Evolutionary conservation across 1,284 basidiomycete genomes (phyloP).

Genomic region (Ustilago bromivora): DNA sequence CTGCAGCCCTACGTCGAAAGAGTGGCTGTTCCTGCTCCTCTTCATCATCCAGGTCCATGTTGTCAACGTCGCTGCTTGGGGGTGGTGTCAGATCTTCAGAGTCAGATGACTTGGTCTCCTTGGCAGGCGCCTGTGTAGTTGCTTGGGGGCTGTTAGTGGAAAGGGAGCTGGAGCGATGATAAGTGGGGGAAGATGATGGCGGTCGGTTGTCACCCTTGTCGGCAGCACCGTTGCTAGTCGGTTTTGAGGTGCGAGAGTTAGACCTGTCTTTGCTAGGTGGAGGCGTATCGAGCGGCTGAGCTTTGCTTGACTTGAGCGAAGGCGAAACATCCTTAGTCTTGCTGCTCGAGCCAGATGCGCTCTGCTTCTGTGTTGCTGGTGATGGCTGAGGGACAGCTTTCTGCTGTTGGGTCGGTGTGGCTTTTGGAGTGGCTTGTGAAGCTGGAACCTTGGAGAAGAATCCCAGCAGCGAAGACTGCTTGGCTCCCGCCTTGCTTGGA

Average conservation of each 20-base stretch:
- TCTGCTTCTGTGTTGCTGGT: conserved; percentile 6
- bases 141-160: conserved; percentile 29
- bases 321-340: conserved; percentile 15
- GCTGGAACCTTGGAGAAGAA: conserved; percentile 54
- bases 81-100: conserved; percentile 49
- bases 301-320: conserved; percentile 12
- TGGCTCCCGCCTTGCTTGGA: conserved; percentile 30
- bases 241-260: conserved; percentile 21
- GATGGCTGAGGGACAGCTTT: conserved; percentile 1
- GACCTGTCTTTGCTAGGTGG: conserved; percentile 43
- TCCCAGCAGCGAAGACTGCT: conserved; percentile 57
- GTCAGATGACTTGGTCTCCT: conserved; percentile 13
- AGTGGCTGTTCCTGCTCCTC: conserved; percentile 43
- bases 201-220: conserved; percentile 10
- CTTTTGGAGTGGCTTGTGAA: conserved; percentile 17
- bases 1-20: conserved; percentile 44
- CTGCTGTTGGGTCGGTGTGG: conserved; percentile 15
- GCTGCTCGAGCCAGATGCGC: not conserved
- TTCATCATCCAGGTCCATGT: conserved; percentile 47
- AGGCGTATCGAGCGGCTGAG: conserved; percentile 39
- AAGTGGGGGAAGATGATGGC: conserved; percentile 37
- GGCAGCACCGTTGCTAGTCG: not conserved
- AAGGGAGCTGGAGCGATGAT: conserved; percentile 42
- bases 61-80: conserved; percentile 36
- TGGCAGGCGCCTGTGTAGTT: conserved; percentile 13